Conservation (phyloP, 2,329 filamentous ascomycete genomes). For the Aspergillus sp. region DNA sequence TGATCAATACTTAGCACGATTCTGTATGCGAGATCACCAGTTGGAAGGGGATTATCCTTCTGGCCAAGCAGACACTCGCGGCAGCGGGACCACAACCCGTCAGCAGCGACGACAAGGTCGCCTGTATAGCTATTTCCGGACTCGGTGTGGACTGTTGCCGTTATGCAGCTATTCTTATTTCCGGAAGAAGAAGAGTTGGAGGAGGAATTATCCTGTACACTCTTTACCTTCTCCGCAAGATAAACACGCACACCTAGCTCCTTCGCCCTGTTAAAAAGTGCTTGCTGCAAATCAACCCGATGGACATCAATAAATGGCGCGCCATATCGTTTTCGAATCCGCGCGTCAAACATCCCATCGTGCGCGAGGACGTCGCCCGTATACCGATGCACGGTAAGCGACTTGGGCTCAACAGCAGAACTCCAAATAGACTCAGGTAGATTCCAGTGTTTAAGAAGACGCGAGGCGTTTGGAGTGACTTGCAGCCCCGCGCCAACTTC, state of each 20-base stretch:
- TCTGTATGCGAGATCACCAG: slow-evolving; percentile 68
- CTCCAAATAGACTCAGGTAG: slow-evolving; percentile 32
- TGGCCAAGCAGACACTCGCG: slow-evolving; percentile 54
- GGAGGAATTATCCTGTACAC: slow-evolving; percentile 36
- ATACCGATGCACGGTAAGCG: slow-evolving; percentile 41
- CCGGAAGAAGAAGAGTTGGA: too few relatives aligned
- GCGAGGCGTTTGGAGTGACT: slow-evolving; percentile 45
- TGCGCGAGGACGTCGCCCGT: slow-evolving; percentile 44
- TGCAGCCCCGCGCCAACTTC: slow-evolving; percentile 70
- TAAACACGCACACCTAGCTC: slow-evolving; percentile 58
- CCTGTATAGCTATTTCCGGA: slow-evolving; percentile 49
- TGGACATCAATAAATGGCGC: slow-evolving; percentile 66
- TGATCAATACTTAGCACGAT: slow-evolving; percentile 60
- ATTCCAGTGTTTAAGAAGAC: slow-evolving; percentile 36
- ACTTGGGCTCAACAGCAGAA: slow-evolving; percentile 37
- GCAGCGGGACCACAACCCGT: slow-evolving; percentile 67
- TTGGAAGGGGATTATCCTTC: slow-evolving; percentile 58
- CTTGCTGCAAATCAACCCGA: slow-evolving; percentile 63
- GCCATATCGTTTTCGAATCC: slow-evolving; percentile 59
- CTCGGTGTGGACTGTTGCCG: slow-evolving; percentile 41
- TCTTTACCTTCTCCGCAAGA: slow-evolving; percentile 54
- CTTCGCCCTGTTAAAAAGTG: slow-evolving; percentile 56
- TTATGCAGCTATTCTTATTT: neutral
- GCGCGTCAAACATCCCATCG: slow-evolving; percentile 57
- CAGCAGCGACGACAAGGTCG: slow-evolving; percentile 66